Evolutionary conservation across 257 asterid genomes (phyloP).

Genomic region (Gentiana macrophylla): DNA sequence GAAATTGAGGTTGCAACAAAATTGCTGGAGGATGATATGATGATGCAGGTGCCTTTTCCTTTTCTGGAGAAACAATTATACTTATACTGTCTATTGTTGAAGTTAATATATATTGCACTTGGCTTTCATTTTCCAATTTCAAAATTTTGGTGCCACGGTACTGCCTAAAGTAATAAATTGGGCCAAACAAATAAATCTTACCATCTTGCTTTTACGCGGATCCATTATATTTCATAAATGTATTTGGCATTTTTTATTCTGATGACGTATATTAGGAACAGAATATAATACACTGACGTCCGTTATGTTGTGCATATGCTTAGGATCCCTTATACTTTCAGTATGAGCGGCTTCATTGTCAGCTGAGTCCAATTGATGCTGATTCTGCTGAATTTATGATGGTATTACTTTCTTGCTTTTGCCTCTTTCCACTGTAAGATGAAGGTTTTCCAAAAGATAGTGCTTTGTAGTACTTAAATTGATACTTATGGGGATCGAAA

Average conservation of each 20-base stretch:
- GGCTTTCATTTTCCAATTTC: too few relatives aligned
- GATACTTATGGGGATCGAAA: too few relatives aligned
- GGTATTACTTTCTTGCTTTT: constrained; percentile 29
- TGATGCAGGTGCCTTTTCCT: constrained; percentile 42
- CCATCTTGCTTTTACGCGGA: too few relatives aligned
- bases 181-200: too few relatives aligned
- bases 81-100: too few relatives aligned
- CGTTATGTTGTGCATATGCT: constrained; percentile 8
- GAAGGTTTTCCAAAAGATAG: background rate
- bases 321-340: constrained; percentile 74
- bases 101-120: too few relatives aligned
- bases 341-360: constrained; percentile 69
- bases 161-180: too few relatives aligned
- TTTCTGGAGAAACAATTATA: background rate
- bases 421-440: background rate
- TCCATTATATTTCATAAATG: too few relatives aligned
- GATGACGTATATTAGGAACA: background rate
- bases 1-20: constrained; percentile 92
- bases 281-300: background rate
- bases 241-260: background rate
- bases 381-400: constrained; percentile 46
- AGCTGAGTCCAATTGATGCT: constrained; percentile 55
- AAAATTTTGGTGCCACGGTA: too few relatives aligned
- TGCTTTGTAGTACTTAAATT: background rate
- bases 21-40: constrained; percentile 51